These are phyloP conservation scores for Beauveria brongniartii DNA, from an alignment of 2,329 filamentous ascomycete genomes.

Conservation along the genomic window DNA sequence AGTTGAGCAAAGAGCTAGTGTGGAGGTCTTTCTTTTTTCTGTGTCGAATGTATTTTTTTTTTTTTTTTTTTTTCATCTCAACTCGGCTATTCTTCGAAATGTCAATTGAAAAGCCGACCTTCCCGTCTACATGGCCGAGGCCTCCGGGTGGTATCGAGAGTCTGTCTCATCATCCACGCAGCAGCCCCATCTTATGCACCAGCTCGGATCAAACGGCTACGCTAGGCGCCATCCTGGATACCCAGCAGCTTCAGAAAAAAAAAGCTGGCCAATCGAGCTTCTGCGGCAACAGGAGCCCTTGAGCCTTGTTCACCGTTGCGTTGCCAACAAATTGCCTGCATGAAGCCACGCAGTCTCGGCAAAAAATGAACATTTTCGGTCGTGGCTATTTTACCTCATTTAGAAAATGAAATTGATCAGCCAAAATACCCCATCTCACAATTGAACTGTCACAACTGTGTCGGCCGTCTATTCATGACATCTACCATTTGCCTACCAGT, in stretches of 20 bases:
- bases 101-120: too few species aligned
- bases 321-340: too few species aligned
- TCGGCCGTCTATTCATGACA: too few species aligned
- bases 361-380: too few species aligned
- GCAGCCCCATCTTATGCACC: background rate
- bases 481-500: too few species aligned
- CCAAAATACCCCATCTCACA: too few species aligned
- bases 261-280: background rate
- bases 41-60: background rate
- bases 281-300: background rate
- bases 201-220: constrained; percentile 7
- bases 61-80: background rate
- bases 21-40: background rate
- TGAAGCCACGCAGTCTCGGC: background rate
- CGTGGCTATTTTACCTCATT: too few species aligned
- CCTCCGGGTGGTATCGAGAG: background rate
- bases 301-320: background rate
- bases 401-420: too few species aligned
- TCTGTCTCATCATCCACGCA: background rate
- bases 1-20: background rate
- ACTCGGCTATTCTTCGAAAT: background rate
- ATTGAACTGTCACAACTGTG: too few species aligned
- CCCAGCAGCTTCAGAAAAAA: background rate
- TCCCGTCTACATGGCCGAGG: background rate
- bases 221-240: background rate